Percentiles rank a stretch among this genome's conserved stretches.
Evolutionary conservation across 208 protist genomes (phyloP).

Genomic region (Leishmania lainsoni): DNA sequence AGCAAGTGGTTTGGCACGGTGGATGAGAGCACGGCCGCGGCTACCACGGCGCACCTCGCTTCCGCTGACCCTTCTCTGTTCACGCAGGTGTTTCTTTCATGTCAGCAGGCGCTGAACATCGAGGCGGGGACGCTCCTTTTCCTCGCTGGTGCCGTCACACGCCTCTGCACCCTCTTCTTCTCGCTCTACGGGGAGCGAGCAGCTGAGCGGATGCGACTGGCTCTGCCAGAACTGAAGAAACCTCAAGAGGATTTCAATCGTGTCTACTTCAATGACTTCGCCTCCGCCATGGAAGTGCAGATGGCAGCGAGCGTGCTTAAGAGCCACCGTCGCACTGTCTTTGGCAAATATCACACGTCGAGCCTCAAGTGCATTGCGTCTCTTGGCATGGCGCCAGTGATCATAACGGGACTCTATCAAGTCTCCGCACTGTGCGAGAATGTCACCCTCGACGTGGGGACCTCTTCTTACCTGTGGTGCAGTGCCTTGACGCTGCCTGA

Average conservation of each 20-base stretch:
- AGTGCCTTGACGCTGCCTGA: constrained; percentile 73
- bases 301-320: constrained; percentile 70
- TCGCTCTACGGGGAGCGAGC: constrained; percentile 89
- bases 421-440: constrained; percentile 67
- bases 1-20: constrained; percentile 73
- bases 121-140: constrained; percentile 61
- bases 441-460: constrained; percentile 56
- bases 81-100: constrained; percentile 43
- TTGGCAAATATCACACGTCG: constrained; percentile 69
- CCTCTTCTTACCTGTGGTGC: constrained; percentile 80
- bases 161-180: constrained; percentile 66
- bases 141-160: constrained; percentile 52
- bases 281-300: constrained; percentile 82
- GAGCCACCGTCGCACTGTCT: constrained; percentile 78
- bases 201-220: constrained; percentile 72
- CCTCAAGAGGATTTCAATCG: constrained; percentile 78
- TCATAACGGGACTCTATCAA: constrained; percentile 66
- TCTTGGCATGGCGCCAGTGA: constrained; percentile 64
- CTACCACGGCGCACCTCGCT: constrained; percentile 8
- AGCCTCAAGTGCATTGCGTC: constrained; percentile 69
- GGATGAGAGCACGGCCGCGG: constrained; percentile 28
- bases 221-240: constrained; percentile 61
- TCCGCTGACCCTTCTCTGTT: constrained; percentile 34
- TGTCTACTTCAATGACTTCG: constrained; percentile 72
- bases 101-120: constrained; percentile 47